Evolutionary conservation across 2,329 filamentous ascomycete genomes (phyloP).

Genomic region (Sporothrix schenckii): DNA sequence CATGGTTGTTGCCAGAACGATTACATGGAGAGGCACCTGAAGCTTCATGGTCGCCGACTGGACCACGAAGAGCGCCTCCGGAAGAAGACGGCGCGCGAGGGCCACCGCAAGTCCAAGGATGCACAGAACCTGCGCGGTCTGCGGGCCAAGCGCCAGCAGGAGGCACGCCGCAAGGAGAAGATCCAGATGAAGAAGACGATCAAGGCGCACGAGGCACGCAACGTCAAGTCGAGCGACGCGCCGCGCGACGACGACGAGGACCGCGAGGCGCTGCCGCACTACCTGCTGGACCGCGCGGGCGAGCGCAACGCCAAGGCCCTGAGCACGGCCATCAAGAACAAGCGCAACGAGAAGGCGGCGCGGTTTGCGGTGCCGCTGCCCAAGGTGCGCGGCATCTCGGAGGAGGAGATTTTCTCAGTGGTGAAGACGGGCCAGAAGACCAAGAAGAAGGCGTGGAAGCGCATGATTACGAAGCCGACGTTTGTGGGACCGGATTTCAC

Average conservation of each 20-base stretch:
- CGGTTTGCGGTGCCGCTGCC: constrained; percentile 90
- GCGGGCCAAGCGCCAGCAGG: constrained; percentile 87
- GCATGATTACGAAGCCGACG: constrained; percentile 75
- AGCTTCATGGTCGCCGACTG: constrained; percentile 55
- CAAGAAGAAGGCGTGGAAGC: constrained; percentile 65
- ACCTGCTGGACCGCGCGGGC: constrained; percentile 81
- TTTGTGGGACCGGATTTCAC: constrained; percentile 94
- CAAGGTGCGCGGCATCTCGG: constrained; percentile 88
- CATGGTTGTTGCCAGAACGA: constrained; percentile 64
- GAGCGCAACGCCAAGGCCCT: constrained; percentile 53
- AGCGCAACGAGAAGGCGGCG: constrained; percentile 89
- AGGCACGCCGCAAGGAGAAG: constrained; percentile 96
- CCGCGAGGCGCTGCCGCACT: constrained; percentile 82
- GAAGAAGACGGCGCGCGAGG: constrained; percentile 85
- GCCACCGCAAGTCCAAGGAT: constrained; percentile 83
- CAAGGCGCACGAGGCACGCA: constrained; percentile 92
- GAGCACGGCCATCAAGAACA: constrained; percentile 89
- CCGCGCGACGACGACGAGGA: constrained; percentile 65
- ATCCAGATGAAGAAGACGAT: constrained; percentile 96
- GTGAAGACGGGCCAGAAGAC: constrained; percentile 82
- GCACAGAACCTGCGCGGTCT: constrained; percentile 92
- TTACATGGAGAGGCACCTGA: constrained; percentile 78
- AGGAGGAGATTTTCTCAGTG: constrained; percentile 84
- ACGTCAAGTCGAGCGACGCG: constrained; percentile 77
- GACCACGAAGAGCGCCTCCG: constrained; percentile 88